Percentiles rank a stretch among this genome's conserved stretches.
These are phyloP conservation scores for Rhodotorula sp. DNA, from an alignment of 1,284 basidiomycete species.

Conservation along the genomic window DNA sequence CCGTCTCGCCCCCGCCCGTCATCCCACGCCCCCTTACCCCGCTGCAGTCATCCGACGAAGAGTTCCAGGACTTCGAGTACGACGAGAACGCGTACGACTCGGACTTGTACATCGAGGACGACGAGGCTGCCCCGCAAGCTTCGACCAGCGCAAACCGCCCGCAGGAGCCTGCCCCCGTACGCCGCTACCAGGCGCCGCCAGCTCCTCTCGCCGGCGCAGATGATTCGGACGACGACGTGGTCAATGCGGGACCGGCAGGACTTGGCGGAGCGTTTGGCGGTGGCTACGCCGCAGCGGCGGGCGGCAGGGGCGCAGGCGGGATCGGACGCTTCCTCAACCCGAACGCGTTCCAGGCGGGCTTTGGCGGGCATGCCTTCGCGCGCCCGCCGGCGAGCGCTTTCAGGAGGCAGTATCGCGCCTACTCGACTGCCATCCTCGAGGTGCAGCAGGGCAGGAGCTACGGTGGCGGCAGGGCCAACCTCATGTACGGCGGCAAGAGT, in stretches of 20 bases:
- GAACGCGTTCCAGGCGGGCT: constrained; percentile 40
- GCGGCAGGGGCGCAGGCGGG: background rate
- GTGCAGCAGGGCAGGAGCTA: constrained; percentile 45
- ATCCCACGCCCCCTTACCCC: background rate
- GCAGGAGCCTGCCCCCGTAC: constrained; percentile 17
- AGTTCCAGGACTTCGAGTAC: constrained; percentile 37
- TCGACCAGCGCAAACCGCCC: background rate
- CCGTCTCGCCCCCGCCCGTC: background rate
- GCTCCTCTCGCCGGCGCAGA: constrained; percentile 5
- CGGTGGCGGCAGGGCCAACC: constrained; percentile 56
- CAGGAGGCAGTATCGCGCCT: constrained; percentile 71
- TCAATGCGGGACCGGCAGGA: background rate
- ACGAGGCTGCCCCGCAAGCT: constrained; percentile 14
- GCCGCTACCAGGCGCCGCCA: constrained; percentile 24
- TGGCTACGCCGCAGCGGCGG: constrained; percentile 11
- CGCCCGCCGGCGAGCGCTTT: constrained; percentile 64
- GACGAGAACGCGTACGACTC: constrained; percentile 36
- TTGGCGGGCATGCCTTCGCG: constrained; percentile 42
- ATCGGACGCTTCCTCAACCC: constrained; percentile 35
- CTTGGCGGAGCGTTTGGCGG: constrained; percentile 1
- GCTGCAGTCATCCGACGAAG: constrained; percentile 26
- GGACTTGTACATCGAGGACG: constrained; percentile 39
- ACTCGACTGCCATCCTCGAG: constrained; percentile 47
- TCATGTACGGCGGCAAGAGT: constrained; percentile 98
- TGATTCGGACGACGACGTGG: constrained; percentile 18